A percentile compares a stretch with the other conserved stretches of the same genome.
These are phyloP conservation scores for Wickerhamiella kazuoi DNA, from an alignment of 805 yeast species.

Conservation along the genomic window DNA sequence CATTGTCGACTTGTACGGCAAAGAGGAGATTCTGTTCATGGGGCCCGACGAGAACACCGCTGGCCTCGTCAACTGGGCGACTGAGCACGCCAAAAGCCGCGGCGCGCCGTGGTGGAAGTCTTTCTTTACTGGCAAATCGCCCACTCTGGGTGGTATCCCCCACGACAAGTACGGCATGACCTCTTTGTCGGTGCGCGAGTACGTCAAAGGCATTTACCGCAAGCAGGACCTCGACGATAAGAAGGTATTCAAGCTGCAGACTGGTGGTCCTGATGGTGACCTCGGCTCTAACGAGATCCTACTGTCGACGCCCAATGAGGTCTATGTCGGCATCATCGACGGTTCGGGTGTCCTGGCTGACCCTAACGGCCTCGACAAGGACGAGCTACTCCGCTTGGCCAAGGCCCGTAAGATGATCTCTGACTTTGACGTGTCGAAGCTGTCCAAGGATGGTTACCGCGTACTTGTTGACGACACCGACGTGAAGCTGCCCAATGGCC, in stretches of 20 bases:
- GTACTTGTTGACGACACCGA: slow-evolving; percentile 77
- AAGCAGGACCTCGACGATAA: slow-evolving; percentile 45
- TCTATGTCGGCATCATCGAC: slow-evolving; percentile 76
- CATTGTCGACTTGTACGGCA: slow-evolving; percentile 66
- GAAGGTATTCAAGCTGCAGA: slow-evolving; percentile 64
- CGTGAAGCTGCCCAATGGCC: slow-evolving; percentile 59
- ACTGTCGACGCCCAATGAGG: slow-evolving; percentile 51
- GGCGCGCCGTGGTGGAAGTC: slow-evolving; percentile 99
- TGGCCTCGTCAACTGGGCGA: slow-evolving; percentile 91
- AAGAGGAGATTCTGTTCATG: slow-evolving; percentile 82
- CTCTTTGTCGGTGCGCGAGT: slow-evolving; percentile 80
- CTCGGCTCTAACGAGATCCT: slow-evolving; percentile 89
- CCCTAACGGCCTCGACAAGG: slow-evolving; percentile 71
- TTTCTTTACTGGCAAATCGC: slow-evolving; percentile 90
- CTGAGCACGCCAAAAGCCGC: slow-evolving; percentile 74
- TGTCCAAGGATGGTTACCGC: slow-evolving; percentile 60
- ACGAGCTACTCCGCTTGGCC: slow-evolving; percentile 66
- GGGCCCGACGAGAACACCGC: slow-evolving; percentile 99
- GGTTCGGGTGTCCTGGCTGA: slow-evolving; percentile 93
- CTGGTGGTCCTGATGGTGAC: slow-evolving; percentile 99
- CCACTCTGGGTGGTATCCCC: slow-evolving; percentile 88
- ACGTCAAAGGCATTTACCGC: slow-evolving; percentile 72
- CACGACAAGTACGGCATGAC: slow-evolving; percentile 98
- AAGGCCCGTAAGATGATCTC: slow-evolving; percentile 56
- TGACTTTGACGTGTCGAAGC: slow-evolving; percentile 44